phyloP scores from a whole-genome alignment of 306 rosid species.

The Purshia tridentata region DNA sequence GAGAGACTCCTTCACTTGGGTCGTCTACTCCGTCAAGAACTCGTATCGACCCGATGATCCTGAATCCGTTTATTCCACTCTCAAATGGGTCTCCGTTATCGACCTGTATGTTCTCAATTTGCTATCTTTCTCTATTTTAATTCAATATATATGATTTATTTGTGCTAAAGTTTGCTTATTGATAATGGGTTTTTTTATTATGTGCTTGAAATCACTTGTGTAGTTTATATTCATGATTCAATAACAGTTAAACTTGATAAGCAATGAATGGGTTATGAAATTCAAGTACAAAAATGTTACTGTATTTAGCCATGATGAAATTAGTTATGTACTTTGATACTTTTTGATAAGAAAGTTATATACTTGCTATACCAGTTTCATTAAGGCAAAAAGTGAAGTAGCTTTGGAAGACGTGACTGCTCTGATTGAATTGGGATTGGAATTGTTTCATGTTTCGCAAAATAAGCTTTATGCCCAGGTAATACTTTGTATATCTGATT shows the following conservation, averaged over 20 bases:
- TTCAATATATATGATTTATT: neutral
- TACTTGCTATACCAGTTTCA: constrained; percentile 58
- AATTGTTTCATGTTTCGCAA: constrained; percentile 63
- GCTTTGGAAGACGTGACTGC: constrained; percentile 71
- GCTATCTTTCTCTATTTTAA: constrained; percentile 1
- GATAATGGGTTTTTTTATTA: neutral
- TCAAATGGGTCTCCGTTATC: constrained; percentile 83
- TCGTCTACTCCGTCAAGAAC: constrained; percentile 49
- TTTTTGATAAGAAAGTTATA: neutral
- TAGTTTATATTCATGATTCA: neutral
- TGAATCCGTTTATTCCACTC: constrained; percentile 80
- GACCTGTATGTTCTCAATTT: constrained; percentile 61
- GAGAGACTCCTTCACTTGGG: constrained; percentile 69
- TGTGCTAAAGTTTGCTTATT: constrained; percentile 1
- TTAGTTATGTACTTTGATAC: neutral
- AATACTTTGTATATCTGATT: constrained; percentile 30
- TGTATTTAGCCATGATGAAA: neutral
- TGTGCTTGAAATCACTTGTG: constrained; percentile 1
- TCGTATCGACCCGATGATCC: constrained; percentile 67
- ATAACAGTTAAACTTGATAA: neutral
- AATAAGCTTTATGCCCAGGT: constrained; percentile 95
- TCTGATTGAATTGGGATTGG: constrained; percentile 66
- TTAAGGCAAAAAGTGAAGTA: constrained; percentile 92
- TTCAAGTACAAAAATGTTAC: neutral
- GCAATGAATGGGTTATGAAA: neutral